Evolutionary conservation across 306 rosid genomes (phyloP).

Genomic region (Spatholobus suberectus): DNA sequence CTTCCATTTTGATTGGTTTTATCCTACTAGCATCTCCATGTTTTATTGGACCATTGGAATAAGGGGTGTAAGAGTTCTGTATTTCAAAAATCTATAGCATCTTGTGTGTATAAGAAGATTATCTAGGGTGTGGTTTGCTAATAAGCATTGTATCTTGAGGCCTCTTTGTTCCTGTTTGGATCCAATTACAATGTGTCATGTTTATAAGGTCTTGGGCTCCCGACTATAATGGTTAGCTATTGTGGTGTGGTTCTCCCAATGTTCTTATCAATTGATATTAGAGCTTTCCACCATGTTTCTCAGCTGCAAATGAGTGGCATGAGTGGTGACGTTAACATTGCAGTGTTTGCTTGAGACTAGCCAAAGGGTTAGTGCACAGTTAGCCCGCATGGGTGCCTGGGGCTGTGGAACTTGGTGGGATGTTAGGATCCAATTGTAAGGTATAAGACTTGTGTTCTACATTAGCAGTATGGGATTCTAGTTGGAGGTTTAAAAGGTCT

Average conservation of each 20-base stretch:
- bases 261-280: neutral
- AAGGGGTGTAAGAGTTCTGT: neutral
- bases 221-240: neutral
- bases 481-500: neutral
- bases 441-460: neutral
- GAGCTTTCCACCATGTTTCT: neutral
- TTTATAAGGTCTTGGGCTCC: neutral
- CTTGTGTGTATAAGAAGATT: neutral
- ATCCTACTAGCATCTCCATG: conserved; percentile 19
- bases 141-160: conserved; percentile 3
- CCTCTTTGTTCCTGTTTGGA: neutral
- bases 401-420: neutral
- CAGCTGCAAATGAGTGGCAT: neutral
- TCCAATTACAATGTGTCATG: neutral
- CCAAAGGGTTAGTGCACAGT: neutral
- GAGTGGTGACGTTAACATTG: neutral
- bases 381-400: neutral
- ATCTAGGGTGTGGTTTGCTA: conserved; percentile 2
- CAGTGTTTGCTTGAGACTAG: neutral
- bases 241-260: neutral
- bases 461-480: neutral
- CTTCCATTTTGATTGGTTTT: conserved; percentile 15
- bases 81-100: conserved; percentile 8
- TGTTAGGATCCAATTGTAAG: neutral
- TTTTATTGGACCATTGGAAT: conserved; percentile 27